These are phyloP conservation scores for Amanita fuliginea DNA, from an alignment of 768 basidiomycete genomes.

Conservation along the genomic window DNA sequence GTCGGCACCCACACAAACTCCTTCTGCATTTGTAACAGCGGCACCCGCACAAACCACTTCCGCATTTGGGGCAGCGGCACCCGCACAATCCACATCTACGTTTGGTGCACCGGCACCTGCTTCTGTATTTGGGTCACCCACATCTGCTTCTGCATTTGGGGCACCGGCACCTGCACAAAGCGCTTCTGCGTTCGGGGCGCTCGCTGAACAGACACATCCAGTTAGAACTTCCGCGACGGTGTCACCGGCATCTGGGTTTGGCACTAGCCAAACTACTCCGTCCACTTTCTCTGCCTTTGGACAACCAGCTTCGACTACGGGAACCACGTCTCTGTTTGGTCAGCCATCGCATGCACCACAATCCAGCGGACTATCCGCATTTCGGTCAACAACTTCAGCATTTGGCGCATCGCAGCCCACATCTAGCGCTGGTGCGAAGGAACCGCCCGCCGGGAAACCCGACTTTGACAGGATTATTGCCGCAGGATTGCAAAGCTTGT, in stretches of 20 bases:
- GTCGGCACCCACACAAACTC: no score
- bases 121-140: no score
- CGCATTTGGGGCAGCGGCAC: no score
- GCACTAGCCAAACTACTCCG: slow-evolving; percentile 6
- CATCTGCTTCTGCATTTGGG: no score
- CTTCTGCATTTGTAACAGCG: no score
- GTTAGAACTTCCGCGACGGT: slow-evolving; percentile 14
- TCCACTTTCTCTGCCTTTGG: slow-evolving; percentile 11
- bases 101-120: no score
- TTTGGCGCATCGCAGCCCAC: background rate
- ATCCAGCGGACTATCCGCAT: slow-evolving; percentile 1
- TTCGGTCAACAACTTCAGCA: slow-evolving; percentile 6
- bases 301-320: slow-evolving; percentile 1
- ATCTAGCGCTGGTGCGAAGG: background rate
- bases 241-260: slow-evolving; percentile 12
- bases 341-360: background rate
- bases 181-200: no score
- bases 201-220: slow-evolving; percentile 9
- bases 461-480: background rate
- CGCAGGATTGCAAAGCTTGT: background rate
- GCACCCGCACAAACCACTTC: background rate
- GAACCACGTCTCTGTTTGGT: slow-evolving; percentile 2
- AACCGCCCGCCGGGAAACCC: background rate
- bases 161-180: no score
- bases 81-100: no score